Evolutionary conservation across 1,139 yeast genomes (phyloP).

Genomic region (Kodamaea derodonti): DNA sequence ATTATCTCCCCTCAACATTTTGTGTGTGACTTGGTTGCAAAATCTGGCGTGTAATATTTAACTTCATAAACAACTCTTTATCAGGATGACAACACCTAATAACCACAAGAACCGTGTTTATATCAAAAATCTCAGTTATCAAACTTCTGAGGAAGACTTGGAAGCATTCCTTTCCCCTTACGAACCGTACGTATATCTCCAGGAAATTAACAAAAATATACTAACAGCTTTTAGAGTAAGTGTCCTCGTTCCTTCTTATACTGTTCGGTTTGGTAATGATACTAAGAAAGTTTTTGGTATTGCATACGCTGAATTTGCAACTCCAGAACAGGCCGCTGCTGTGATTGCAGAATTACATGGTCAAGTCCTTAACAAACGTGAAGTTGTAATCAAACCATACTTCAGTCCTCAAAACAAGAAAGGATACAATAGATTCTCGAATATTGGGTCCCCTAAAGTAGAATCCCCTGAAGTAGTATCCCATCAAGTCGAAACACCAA

Average conservation of each 20-base stretch:
- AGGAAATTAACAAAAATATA: not conserved
- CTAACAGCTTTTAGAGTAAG: slow-evolving; percentile 20
- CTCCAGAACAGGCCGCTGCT: slow-evolving; percentile 44
- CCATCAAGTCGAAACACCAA: not conserved
- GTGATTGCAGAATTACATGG: slow-evolving; percentile 28
- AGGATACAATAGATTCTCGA: not conserved
- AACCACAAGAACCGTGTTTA: slow-evolving; percentile 25
- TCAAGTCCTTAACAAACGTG: slow-evolving; percentile 1
- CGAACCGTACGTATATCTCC: slow-evolving; percentile 15
- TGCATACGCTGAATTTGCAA: slow-evolving; percentile 62
- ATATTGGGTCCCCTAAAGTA: not conserved
- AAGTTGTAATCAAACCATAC: slow-evolving; percentile 1
- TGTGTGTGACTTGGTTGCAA: slow-evolving; percentile 1
- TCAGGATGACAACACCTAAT: not conserved
- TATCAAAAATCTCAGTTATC: slow-evolving; percentile 51
- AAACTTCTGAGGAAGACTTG: slow-evolving; percentile 52
- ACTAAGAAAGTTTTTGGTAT: slow-evolving; percentile 53
- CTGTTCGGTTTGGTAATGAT: slow-evolving; percentile 43
- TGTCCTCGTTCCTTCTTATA: slow-evolving; percentile 52
- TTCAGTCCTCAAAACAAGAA: slow-evolving; percentile 1
- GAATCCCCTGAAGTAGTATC: not conserved
- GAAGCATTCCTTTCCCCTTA: slow-evolving; percentile 37
- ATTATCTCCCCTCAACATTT: too few species aligned
- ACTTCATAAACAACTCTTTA: not conserved
- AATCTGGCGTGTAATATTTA: not conserved